A percentile compares a stretch with the other conserved stretches of the same genome.
Evolutionary conservation across 192 early-diverging fungal genomes (phyloP).

Genomic region (Coemansia sp.): DNA sequence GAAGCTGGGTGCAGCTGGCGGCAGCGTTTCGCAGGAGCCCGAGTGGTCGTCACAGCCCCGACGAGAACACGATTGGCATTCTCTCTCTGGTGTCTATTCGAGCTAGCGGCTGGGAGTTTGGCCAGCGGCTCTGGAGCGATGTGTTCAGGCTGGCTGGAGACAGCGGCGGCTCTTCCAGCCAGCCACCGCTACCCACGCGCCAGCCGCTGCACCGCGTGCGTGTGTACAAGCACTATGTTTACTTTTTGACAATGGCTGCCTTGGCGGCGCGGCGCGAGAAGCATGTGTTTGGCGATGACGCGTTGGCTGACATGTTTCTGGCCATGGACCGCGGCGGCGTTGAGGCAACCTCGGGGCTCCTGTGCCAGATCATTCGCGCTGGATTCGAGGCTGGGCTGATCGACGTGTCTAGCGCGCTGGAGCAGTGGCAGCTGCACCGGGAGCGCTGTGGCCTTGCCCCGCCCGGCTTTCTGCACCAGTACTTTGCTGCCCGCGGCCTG

Average conservation of each 20-base stretch:
- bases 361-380: constrained; percentile 35
- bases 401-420: constrained; percentile 26
- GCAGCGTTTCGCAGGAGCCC: not conserved
- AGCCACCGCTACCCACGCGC: not conserved
- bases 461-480: constrained; percentile 29
- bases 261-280: not conserved
- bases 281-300: constrained; percentile 15
- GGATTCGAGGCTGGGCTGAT: constrained; percentile 39
- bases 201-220: constrained; percentile 20
- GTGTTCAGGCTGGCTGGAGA: constrained; percentile 15
- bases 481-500: constrained; percentile 17
- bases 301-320: constrained; percentile 31
- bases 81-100: constrained; percentile 21
- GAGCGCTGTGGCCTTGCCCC: constrained; percentile 31
- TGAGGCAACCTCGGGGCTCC: constrained; percentile 29
- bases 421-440: constrained; percentile 49
- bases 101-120: constrained; percentile 26
- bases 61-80: constrained; percentile 30
- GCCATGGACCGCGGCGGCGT: constrained; percentile 35
- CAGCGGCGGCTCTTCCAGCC: not conserved
- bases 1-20: constrained; percentile 31
- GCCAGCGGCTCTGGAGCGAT: constrained; percentile 35
- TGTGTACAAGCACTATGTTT: constrained; percentile 38
- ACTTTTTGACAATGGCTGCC: constrained; percentile 10
- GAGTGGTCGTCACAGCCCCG: constrained; percentile 7